These are phyloP conservation scores for Ceratobasidium sp. DNA, from an alignment of 1,284 basidiomycete species.

Conservation along the genomic window DNA sequence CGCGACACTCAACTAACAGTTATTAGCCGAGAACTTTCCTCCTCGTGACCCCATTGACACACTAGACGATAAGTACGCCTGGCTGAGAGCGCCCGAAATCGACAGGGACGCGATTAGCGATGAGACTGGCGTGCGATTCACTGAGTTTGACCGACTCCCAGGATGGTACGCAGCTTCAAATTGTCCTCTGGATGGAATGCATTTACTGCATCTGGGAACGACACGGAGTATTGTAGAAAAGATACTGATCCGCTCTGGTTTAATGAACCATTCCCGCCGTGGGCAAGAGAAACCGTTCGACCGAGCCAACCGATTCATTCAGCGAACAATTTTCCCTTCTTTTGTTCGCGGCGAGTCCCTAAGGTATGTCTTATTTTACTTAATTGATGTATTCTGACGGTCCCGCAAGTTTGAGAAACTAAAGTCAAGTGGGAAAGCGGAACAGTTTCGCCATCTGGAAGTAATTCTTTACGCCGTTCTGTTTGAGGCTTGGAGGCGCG, in stretches of 20 bases:
- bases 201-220: neutral
- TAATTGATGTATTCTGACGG: neutral
- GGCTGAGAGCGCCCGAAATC: neutral
- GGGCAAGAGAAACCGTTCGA: no score
- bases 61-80: neutral
- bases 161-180: neutral
- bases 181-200: conserved; percentile 3
- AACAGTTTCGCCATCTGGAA: neutral
- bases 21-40: no score
- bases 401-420: neutral
- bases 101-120: neutral
- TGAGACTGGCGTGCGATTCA: neutral
- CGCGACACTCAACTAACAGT: no score
- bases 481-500: neutral
- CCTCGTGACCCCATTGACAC: neutral
- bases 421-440: neutral
- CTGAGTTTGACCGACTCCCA: conserved; percentile 10
- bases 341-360: no score
- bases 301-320: no score
- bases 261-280: neutral
- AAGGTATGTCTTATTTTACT: neutral
- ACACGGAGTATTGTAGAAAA: neutral
- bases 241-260: neutral
- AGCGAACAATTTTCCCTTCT: no score
- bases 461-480: neutral